Evolutionary conservation across 495 filamentous ascomycete species (phyloP).

Genomic region (Aspergillus leporis): DNA sequence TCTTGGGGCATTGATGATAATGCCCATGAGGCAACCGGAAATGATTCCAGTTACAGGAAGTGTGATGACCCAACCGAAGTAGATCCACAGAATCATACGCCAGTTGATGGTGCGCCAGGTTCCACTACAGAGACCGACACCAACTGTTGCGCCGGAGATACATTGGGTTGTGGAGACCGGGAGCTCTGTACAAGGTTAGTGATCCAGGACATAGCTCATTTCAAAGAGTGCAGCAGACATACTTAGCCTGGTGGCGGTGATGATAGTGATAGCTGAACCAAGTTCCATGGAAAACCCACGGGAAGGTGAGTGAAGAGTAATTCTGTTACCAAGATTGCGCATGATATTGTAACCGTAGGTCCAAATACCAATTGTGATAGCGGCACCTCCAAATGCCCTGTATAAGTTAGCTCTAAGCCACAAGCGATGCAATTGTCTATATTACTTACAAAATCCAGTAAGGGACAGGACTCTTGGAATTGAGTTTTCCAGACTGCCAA

Average conservation of each 20-base stretch:
- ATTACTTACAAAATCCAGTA: slow-evolving; percentile 24
- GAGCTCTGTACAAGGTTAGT: slow-evolving; percentile 16
- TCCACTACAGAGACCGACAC: slow-evolving; percentile 62
- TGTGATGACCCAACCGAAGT: slow-evolving; percentile 59
- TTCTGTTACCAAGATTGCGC: slow-evolving; percentile 22
- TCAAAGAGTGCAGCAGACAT: not conserved
- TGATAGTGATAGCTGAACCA: slow-evolving; percentile 20
- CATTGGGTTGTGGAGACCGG: slow-evolving; percentile 50
- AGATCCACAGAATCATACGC: slow-evolving; percentile 58
- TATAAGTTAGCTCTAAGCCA: not conserved
- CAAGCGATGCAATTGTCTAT: not conserved
- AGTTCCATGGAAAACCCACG: slow-evolving; percentile 25
- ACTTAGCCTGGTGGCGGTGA: slow-evolving; percentile 22
- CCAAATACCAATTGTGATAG: slow-evolving; percentile 21
- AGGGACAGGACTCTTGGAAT: slow-evolving; percentile 16
- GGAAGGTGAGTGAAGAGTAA: slow-evolving; percentile 21
- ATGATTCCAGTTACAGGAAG: slow-evolving; percentile 57
- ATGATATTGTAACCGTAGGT: slow-evolving; percentile 29
- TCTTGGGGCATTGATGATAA: slow-evolving; percentile 57
- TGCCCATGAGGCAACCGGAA: slow-evolving; percentile 56
- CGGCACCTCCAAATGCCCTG: slow-evolving; percentile 19
- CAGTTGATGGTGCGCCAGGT: slow-evolving; percentile 60
- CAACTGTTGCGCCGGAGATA: slow-evolving; percentile 61
- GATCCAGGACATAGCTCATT: not conserved
- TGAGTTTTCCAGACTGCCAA: slow-evolving; percentile 10